These are phyloP conservation scores for Coprinopsis marcescibilis DNA, from an alignment of 768 basidiomycete genomes.

Conservation along the genomic window DNA sequence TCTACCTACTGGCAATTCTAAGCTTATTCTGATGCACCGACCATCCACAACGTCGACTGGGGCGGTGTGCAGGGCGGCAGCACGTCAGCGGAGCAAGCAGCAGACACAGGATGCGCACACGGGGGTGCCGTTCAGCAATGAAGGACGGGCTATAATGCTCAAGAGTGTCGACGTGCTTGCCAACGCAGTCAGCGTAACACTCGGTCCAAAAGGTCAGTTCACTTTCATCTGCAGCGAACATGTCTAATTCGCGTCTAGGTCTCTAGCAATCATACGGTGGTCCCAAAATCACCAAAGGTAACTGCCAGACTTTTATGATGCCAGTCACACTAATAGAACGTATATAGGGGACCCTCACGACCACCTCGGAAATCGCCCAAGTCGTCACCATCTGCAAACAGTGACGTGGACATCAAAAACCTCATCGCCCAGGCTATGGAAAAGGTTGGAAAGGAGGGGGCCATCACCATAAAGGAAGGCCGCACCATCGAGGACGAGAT, in stretches of 20 bases:
- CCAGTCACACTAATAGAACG: slow-evolving; percentile 8
- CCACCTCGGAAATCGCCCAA: slow-evolving; percentile 82
- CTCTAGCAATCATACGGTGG: slow-evolving; percentile 88
- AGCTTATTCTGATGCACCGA: slow-evolving; percentile 73
- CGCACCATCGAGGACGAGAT: slow-evolving; percentile 98
- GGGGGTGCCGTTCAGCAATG: slow-evolving; percentile 96
- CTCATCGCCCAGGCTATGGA: slow-evolving; percentile 99
- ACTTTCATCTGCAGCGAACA: neutral
- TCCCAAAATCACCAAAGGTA: slow-evolving; percentile 95
- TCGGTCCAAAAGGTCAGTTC: slow-evolving; percentile 84
- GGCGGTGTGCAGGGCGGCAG: slow-evolving; percentile 62
- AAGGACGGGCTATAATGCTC: slow-evolving; percentile 88
- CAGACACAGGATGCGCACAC: slow-evolving; percentile 77
- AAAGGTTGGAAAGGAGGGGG: slow-evolving; percentile 99
- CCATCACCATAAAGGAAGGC: slow-evolving; percentile 99
- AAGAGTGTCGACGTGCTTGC: slow-evolving; percentile 96
- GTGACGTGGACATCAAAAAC: slow-evolving; percentile 84
- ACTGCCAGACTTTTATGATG: slow-evolving; percentile 17
- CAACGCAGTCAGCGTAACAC: slow-evolving; percentile 92
- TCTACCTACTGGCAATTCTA: no score
- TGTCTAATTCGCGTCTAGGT: slow-evolving; percentile 41
- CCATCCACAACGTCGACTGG: slow-evolving; percentile 61
- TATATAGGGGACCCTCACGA: slow-evolving; percentile 83
- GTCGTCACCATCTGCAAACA: slow-evolving; percentile 87
- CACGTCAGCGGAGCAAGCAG: slow-evolving; percentile 48